Conservation (phyloP, 495 filamentous ascomycete species). For the Trichoderma asperelloides region DNA sequence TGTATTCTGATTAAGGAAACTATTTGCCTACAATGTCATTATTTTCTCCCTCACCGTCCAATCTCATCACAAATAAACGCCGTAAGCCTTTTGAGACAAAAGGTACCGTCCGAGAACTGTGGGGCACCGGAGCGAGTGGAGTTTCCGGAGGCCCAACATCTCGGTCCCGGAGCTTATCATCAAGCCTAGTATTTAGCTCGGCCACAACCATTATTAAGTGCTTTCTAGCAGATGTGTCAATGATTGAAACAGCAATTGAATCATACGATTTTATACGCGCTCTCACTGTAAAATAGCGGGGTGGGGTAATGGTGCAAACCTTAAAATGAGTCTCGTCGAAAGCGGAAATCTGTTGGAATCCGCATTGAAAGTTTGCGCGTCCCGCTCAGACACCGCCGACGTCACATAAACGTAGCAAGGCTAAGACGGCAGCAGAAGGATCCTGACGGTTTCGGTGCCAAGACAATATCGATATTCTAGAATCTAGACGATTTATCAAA, state of each 20-base stretch:
- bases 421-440: too few species aligned
- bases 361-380: neutral
- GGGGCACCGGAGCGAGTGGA: neutral
- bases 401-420: slow-evolving; percentile 2
- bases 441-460: neutral
- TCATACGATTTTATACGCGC: neutral
- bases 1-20: too few species aligned
- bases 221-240: neutral
- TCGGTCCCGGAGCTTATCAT: neutral
- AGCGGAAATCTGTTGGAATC: neutral
- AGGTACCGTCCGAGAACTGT: neutral
- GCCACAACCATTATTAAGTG: neutral
- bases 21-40: too few species aligned
- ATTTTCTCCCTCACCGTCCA: too few species aligned
- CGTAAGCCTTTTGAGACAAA: neutral
- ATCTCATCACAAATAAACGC: too few species aligned
- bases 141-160: neutral
- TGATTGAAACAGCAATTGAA: neutral
- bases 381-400: neutral
- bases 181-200: neutral
- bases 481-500: neutral
- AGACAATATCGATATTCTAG: neutral
- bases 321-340: neutral
- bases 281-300: neutral
- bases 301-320: neutral